Percentiles rank a stretch among this genome's conserved stretches.
phyloP scores from a whole-genome alignment of 345 rosid species.

The Mercurialis annua region DNA sequence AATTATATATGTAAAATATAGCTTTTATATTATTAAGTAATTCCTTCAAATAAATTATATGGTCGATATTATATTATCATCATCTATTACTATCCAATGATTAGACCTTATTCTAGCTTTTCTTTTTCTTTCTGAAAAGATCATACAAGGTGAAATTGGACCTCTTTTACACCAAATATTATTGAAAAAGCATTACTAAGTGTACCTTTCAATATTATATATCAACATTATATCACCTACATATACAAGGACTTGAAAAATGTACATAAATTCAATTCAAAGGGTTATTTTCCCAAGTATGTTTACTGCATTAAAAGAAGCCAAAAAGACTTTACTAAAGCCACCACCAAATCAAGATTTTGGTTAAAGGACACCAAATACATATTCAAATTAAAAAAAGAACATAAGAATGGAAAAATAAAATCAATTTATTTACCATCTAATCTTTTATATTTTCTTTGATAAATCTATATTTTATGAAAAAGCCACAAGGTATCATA shows the following conservation, averaged over 20 bases:
- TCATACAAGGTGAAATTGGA: no score
- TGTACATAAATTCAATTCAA: background rate
- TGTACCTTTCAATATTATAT: slow-evolving; percentile 18
- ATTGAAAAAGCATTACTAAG: slow-evolving; percentile 1
- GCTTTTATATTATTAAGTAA: no score
- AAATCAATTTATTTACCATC: background rate
- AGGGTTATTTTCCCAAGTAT: slow-evolving; percentile 23
- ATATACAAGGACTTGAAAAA: slow-evolving; percentile 18
- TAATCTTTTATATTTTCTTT: background rate
- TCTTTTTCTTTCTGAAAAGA: no score
- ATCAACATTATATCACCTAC: background rate
- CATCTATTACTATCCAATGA: no score
- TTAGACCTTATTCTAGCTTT: no score
- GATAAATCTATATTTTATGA: no score
- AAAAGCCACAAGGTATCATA: no score
- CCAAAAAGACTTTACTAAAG: slow-evolving; percentile 19
- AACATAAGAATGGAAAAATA: background rate
- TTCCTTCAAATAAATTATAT: no score
- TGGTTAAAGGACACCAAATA: slow-evolving; percentile 15
- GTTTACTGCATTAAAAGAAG: slow-evolving; percentile 26
- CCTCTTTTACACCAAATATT: no score
- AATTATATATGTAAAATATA: no score
- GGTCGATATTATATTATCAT: no score
- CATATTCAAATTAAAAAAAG: background rate
- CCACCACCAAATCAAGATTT: slow-evolving; percentile 9